Evolutionary conservation across 306 rosid genomes (phyloP).

Genomic region (Pyrus betulifolia): DNA sequence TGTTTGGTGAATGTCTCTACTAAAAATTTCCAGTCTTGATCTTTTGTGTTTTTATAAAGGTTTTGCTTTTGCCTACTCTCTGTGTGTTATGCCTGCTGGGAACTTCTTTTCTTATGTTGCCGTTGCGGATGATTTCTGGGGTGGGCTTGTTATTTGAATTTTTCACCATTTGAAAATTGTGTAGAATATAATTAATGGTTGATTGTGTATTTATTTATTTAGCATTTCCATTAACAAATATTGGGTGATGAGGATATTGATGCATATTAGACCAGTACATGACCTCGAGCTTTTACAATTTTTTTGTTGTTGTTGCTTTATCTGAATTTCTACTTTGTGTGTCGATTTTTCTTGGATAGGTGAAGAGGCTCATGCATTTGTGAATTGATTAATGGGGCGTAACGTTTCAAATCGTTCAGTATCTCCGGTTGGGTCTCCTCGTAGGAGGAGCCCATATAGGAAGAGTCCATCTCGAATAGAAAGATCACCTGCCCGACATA

Average conservation of each 20-base stretch:
- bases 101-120: too few species aligned
- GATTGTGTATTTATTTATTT: not conserved
- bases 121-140: not conserved
- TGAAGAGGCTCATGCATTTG: not conserved
- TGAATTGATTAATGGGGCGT: constrained; percentile 19
- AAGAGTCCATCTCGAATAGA: constrained; percentile 29
- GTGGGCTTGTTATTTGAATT: too few species aligned
- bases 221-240: not conserved
- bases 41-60: not conserved
- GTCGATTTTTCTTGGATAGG: not conserved
- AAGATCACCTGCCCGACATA: constrained; percentile 34
- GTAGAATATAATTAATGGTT: not conserved
- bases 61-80: not conserved
- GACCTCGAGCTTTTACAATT: not conserved
- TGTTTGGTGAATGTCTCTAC: too few species aligned
- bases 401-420: not conserved
- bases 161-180: not conserved
- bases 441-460: constrained; percentile 11
- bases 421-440: constrained; percentile 20
- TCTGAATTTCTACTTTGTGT: not conserved
- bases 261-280: not conserved
- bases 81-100: too few species aligned
- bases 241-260: not conserved
- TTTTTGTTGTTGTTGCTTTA: not conserved
- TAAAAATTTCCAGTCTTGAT: not conserved